Base-by-base conservation (phyloP, 139 green algal species). In the Trebouxia sp. region DNA sequence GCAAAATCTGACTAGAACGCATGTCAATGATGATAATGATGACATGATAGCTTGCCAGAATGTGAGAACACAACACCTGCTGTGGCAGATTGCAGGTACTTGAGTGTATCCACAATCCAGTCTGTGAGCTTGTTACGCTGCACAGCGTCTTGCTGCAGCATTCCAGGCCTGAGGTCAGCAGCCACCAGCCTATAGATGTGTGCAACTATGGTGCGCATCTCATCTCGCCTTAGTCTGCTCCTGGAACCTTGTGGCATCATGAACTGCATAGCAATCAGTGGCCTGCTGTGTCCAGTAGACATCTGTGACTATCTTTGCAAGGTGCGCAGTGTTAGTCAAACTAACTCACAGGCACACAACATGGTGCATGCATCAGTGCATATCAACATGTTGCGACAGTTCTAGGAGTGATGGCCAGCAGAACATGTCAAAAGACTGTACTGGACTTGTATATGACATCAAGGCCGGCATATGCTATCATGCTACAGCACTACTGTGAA, bases 81-180 rank as follows among this genome's bases (percentile, higher is more conserved):
- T 62, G 55, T 62, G 26, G 28, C 53, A 38, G 48, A 65, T 62
- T 37, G 58, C 28, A 96, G 82, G 84, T 84, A 83, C 20, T 58
- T 62, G 37, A 80, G 75, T 0, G 86, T 90, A 42, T 95, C 91
- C 0, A 78, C n/a, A 5, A 97, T 80, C 80, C 92, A 97, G 62
- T 91, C 89, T 38, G 94, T 51, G 48, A 96, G 56, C 50, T 83
- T 80, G 45, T 74, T 66, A 11, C 88, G 82, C 81, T 94, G 37
- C n/a, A 17, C 9, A 45, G 65, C 74, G 75, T 83, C 88, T 75
- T 37, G 32, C 0, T n/a, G 45, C 45, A 94, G 58, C 14, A 75
- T 74, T 24, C 76, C 80, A 0, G 84, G 91, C 30, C 80, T 83
- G 55, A 94, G 66, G 48, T 75, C 83, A 38, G 87, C 83, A 9